phyloP scores from a whole-genome alignment of 1,284 basidiomycete species.

The Puccinia novopanici region DNA sequence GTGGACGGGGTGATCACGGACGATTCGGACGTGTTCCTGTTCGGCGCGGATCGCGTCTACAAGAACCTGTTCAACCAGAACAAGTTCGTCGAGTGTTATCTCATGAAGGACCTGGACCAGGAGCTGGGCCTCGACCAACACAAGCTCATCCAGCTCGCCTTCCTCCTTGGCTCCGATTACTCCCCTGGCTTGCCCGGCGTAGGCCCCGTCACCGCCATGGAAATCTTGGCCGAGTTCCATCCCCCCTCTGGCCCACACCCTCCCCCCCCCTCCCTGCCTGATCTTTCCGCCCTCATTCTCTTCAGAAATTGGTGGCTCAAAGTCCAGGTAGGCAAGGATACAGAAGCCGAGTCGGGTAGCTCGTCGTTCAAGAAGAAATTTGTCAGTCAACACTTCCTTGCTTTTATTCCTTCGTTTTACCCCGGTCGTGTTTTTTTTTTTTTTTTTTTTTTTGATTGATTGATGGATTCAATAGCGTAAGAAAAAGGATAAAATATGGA shows the following conservation, averaged over 20 bases:
- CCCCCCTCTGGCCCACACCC: background rate
- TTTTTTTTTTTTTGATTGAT: background rate
- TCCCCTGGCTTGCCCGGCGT: constrained; percentile 92
- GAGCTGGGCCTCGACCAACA: constrained; percentile 86
- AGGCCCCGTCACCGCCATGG: constrained; percentile 95
- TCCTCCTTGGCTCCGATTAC: constrained; percentile 94
- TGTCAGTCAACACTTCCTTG: constrained; percentile 65
- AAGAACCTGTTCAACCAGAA: constrained; percentile 99
- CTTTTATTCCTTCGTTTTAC: background rate
- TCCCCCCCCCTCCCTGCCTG: constrained; percentile 62
- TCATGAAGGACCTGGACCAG: constrained; percentile 77
- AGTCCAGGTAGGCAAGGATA: constrained; percentile 88
- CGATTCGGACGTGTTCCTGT: constrained; percentile 97
- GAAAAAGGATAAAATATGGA: constrained; percentile 65
- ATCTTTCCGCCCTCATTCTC: constrained; percentile 74
- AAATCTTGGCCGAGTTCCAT: constrained; percentile 80
- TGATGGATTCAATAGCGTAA: constrained; percentile 28
- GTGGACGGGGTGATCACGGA: constrained; percentile 99
- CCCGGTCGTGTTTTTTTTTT: background rate
- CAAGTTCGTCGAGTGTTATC: constrained; percentile 95
- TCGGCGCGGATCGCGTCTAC: constrained; percentile 80
- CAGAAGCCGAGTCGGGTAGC: constrained; percentile 67
- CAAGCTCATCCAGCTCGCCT: constrained; percentile 83
- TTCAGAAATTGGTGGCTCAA: constrained; percentile 94
- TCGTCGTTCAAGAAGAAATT: constrained; percentile 76